Conservation (phyloP, 192 early-diverging fungal genomes). For the Dispira simplex region DNA sequence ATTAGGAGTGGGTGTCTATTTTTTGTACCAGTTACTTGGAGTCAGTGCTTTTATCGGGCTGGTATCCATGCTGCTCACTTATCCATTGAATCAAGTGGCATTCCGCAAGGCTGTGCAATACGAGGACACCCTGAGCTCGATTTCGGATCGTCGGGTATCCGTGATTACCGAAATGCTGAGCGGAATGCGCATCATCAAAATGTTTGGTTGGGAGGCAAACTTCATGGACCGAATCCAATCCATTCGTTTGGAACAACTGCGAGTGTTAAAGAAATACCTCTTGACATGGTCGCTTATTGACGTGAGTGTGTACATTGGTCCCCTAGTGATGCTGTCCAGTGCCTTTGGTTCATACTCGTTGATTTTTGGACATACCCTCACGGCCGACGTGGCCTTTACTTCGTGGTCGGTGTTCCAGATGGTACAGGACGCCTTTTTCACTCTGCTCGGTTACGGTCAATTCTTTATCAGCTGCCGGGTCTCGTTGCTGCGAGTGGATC, state of each 20-base stretch:
- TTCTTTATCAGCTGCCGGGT: slow-evolving; percentile 43
- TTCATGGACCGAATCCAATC: slow-evolving; percentile 52
- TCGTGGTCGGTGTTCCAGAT: slow-evolving; percentile 58
- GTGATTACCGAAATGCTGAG: slow-evolving; percentile 74
- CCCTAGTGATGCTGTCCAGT: slow-evolving; percentile 41
- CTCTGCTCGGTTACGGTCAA: slow-evolving; percentile 39
- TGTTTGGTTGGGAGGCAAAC: slow-evolving; percentile 71
- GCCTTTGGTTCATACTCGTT: slow-evolving; percentile 43
- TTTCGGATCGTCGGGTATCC: slow-evolving; percentile 64
- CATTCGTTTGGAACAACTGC: slow-evolving; percentile 49
- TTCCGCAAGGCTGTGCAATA: slow-evolving; percentile 31
- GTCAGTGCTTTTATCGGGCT: slow-evolving; percentile 70
- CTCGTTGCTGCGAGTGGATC: slow-evolving; percentile 49
- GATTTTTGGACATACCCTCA: slow-evolving; percentile 35
- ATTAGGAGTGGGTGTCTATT: slow-evolving; percentile 45
- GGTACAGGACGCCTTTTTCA: slow-evolving; percentile 45
- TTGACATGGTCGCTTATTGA: slow-evolving; percentile 38
- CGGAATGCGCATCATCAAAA: slow-evolving; percentile 88
- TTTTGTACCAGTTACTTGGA: slow-evolving; percentile 66
- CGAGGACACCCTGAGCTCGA: slow-evolving; percentile 35
- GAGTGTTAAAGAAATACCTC: slow-evolving; percentile 30
- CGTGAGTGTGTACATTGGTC: slow-evolving; percentile 36
- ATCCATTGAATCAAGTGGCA: slow-evolving; percentile 37
- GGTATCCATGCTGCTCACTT: slow-evolving; percentile 39
- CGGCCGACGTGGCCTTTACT: slow-evolving; percentile 54